phyloP scores from a whole-genome alignment of 75 land plant species.

The Cupressus sempervirens region DNA sequence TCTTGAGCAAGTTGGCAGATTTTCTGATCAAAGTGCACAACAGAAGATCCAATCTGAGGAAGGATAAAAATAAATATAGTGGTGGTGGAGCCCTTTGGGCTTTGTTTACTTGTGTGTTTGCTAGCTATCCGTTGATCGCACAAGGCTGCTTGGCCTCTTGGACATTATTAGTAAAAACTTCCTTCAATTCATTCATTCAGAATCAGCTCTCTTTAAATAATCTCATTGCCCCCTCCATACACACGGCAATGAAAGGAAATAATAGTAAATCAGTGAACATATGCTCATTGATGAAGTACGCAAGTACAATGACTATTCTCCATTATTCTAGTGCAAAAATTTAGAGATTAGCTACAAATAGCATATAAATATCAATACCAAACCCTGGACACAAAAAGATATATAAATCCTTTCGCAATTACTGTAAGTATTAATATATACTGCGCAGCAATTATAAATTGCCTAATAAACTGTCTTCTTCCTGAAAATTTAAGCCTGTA shows the following conservation, averaged over 20 bases:
- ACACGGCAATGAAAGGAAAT: not conserved
- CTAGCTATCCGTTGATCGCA: too few relatives aligned
- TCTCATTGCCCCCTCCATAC: not conserved
- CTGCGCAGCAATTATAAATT: not conserved
- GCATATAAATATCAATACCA: not conserved
- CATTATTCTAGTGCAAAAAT: slow-evolving; percentile 3
- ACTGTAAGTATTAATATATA: not conserved
- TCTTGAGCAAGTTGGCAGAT: too few relatives aligned
- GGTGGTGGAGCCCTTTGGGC: too few relatives aligned
- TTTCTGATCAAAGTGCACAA: too few relatives aligned
- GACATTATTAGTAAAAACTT: too few relatives aligned
- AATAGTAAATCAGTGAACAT: not conserved
- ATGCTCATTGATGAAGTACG: not conserved
- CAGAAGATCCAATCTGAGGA: too few relatives aligned
- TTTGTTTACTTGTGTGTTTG: too few relatives aligned
- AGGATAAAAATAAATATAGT: too few relatives aligned
- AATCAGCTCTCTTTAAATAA: not conserved
- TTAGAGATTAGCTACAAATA: not conserved
- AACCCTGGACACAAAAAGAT: not conserved
- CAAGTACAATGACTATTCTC: not conserved
- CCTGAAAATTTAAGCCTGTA: not conserved
- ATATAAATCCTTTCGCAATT: not conserved
- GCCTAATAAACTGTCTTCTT: not conserved
- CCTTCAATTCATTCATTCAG: too few relatives aligned
- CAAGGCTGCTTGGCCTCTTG: too few relatives aligned